Evolutionary conservation across 495 filamentous ascomycete species (phyloP).

Genomic region (Trichocladium uniseriatum): DNA sequence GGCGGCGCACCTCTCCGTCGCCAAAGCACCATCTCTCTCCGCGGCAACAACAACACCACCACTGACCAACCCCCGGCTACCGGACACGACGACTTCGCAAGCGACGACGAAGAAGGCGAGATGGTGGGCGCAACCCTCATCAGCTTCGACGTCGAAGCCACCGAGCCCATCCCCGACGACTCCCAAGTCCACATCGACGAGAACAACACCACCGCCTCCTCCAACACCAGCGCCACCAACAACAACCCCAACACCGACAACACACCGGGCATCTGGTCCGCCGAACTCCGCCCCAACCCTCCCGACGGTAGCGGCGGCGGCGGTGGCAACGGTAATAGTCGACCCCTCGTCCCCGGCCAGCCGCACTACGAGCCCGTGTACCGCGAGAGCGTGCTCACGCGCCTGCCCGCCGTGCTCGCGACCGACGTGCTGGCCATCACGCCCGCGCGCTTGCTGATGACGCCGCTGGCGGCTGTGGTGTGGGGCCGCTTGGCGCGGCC

Average conservation of each 20-base stretch:
- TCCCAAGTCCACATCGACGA: background rate
- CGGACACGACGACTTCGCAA: conserved; percentile 27
- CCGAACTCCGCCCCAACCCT: conserved; percentile 43
- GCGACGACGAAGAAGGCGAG: conserved; percentile 44
- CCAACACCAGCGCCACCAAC: background rate
- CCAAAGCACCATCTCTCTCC: conserved; percentile 18
- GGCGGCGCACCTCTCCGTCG: conserved; percentile 18
- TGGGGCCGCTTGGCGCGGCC: conserved; percentile 25
- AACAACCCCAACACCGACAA: background rate
- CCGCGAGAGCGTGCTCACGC: conserved; percentile 30
- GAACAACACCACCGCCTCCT: background rate
- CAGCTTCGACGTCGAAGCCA: conserved; percentile 49
- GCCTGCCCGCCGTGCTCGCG: conserved; percentile 27
- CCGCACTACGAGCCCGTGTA: conserved; percentile 20
- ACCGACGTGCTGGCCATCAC: conserved; percentile 29
- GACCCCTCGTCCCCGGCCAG: too few species aligned
- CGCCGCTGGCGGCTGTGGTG: conserved; percentile 24
- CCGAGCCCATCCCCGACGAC: conserved; percentile 28
- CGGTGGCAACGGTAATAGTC: background rate
- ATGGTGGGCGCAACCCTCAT: conserved; percentile 42
- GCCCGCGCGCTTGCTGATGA: conserved; percentile 23
- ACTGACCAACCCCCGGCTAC: background rate
- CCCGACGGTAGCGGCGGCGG: background rate
- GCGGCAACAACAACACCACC: background rate
- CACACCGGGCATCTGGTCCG: conserved; percentile 44